Conservation (phyloP, 345 rosid genomes). For the Cardamine resedifolia region DNA sequence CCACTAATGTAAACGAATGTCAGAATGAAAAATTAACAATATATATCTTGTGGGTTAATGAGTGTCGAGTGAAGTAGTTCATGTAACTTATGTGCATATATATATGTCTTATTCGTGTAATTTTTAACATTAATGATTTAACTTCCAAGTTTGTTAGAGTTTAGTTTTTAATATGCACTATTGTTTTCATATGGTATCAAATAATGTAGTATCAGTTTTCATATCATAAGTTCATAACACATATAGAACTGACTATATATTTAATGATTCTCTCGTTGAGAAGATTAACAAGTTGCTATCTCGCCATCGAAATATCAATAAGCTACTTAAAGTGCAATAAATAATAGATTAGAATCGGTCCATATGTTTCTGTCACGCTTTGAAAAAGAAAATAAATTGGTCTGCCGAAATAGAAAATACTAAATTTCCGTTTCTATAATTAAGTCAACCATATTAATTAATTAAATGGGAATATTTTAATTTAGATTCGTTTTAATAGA, state of each 20-base stretch:
- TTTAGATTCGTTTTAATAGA: not conserved
- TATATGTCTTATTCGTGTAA: not conserved
- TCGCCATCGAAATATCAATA: slow-evolving; percentile 18
- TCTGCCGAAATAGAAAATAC: not conserved
- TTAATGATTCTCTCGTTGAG: not conserved
- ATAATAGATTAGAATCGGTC: slow-evolving; percentile 12
- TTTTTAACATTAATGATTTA: not conserved
- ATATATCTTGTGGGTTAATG: not conserved
- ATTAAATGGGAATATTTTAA: not conserved
- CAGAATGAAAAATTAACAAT: too few relatives aligned
- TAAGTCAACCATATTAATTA: slow-evolving; percentile 16
- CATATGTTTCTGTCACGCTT: slow-evolving; percentile 18
- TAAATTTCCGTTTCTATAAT: not conserved
- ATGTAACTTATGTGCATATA: not conserved
- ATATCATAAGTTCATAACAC: not conserved
- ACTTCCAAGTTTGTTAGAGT: not conserved
- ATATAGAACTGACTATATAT: not conserved
- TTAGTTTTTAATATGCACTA: not conserved
- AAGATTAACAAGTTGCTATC: slow-evolving; percentile 3
- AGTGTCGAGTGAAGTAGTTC: not conserved
- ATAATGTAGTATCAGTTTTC: not conserved
- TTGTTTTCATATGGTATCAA: not conserved
- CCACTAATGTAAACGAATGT: not conserved
- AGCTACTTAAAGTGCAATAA: not conserved
- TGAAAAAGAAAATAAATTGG: not conserved